A percentile compares a stretch with the other conserved stretches of the same genome.
phyloP scores from a whole-genome alignment of 768 basidiomycete species.

The Podaxis mareebaensis region DNA sequence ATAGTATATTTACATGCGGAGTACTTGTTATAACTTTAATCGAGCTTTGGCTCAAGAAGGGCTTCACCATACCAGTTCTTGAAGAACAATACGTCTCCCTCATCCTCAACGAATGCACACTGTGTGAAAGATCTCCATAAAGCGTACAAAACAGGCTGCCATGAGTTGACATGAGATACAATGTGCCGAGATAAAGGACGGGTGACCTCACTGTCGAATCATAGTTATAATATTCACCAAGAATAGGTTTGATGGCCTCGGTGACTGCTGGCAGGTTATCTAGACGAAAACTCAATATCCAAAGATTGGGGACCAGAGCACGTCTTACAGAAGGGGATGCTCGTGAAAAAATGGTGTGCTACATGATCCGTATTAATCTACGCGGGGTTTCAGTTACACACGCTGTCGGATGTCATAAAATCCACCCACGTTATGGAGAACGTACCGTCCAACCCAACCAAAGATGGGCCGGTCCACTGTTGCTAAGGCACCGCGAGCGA shows the following conservation, averaged over 20 bases:
- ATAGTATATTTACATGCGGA: neutral
- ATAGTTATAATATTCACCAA: conserved; percentile 58
- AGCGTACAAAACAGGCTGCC: conserved; percentile 41
- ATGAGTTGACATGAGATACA: neutral
- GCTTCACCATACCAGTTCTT: conserved; percentile 49
- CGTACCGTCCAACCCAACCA: conserved; percentile 58
- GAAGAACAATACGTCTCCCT: conserved; percentile 57
- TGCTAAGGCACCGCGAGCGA: conserved; percentile 57
- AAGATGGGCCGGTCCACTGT: conserved; percentile 62
- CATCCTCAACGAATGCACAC: conserved; percentile 58
- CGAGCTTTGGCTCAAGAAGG: conserved; percentile 21
- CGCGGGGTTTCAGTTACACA: neutral
- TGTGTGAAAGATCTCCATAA: conserved; percentile 62
- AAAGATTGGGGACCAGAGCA: neutral
- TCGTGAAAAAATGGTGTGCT: conserved; percentile 61
- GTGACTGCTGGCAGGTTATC: conserved; percentile 53
- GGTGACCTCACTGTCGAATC: conserved; percentile 49
- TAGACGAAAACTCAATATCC: conserved; percentile 20
- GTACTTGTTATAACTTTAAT: neutral
- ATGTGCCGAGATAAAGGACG: neutral
- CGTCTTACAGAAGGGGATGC: conserved; percentile 58
- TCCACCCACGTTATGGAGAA: conserved; percentile 52
- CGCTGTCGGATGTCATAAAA: neutral
- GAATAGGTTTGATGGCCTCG: conserved; percentile 45
- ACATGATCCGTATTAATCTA: conserved; percentile 52